Evolutionary conservation across 2,329 filamentous ascomycete species (phyloP), one percentile per base, ranked within the genome.

Genomic region (Coniella vitis): DNA sequence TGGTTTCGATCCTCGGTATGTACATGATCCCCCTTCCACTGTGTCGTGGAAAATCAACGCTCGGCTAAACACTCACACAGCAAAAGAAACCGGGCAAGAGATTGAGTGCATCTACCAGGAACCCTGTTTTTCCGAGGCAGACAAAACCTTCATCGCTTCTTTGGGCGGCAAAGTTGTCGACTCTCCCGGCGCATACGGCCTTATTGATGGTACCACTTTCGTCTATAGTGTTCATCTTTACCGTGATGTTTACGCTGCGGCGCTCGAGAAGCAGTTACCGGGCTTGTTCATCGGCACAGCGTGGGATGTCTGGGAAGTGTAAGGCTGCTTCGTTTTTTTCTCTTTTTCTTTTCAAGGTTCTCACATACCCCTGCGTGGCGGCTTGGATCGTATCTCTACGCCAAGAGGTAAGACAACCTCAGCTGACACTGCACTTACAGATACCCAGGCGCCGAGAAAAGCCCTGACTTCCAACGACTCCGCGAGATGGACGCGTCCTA

Each of bases 181-280:
- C 1, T 67, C 75, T 2, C 83, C 84, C 0, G 58, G 48, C 0
- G 82, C 72, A 0, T 82, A 79, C 55, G 61, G 70, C 0, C 56
- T 70, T 5, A 68, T 86, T 9, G 68, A 72, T 14, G 41, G 59
- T 0, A 57, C 64, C 0, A 74, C 78, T 0, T 60, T 87, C 1
- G 67, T 84, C 2, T 87, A 78, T 54, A 82, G 78, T 1, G 71
- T 86, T 0, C 83, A 86, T 44, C 70, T 82, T 50, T 80, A 81
- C 49, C 68, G 66, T 19, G 68, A 65, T 34, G 70, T 76, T 36
- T 86, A 79, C 43, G 66, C 73, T 19, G 60, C 69, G 5, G 70
- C 79, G 0, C 63, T 87, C 2, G 57, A 65, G 2, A 58, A 62
- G 0, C 54, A 63, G 1, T 56, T 70, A 1, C 82, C 83, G 0